These are phyloP conservation scores for Hanseniaspora osmophila DNA, from an alignment of 805 yeast species.

Conservation along the genomic window DNA sequence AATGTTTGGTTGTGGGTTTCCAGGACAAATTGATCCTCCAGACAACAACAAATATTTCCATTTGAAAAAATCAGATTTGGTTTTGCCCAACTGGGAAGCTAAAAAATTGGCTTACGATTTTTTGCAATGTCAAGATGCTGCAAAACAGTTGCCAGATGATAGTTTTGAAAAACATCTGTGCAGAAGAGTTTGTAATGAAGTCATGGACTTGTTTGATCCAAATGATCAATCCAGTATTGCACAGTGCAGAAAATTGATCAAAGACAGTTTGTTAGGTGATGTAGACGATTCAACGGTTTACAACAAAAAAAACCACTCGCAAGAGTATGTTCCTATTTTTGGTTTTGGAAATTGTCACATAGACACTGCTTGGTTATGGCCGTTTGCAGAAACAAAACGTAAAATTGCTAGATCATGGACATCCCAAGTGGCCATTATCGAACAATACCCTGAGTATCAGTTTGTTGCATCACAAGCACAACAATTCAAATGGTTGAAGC, in stretches of 20 bases:
- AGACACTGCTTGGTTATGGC: constrained; percentile 99
- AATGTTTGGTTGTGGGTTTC: constrained; percentile 70
- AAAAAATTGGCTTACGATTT: constrained; percentile 66
- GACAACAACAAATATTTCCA: constrained; percentile 60
- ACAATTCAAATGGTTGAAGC: constrained; percentile 82
- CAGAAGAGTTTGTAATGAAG: constrained; percentile 59
- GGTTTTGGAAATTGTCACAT: constrained; percentile 93
- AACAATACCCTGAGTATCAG: constrained; percentile 79
- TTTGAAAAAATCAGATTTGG: constrained; percentile 58
- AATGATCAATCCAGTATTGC: constrained; percentile 41
- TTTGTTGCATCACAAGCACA: constrained; percentile 95
- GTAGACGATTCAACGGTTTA: constrained; percentile 39
- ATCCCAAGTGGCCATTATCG: constrained; percentile 72
- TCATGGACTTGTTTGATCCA: constrained; percentile 75
- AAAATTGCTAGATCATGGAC: constrained; percentile 94
- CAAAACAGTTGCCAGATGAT: constrained; percentile 65
- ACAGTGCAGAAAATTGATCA: constrained; percentile 55
- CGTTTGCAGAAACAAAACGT: constrained; percentile 91
- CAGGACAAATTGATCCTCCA: constrained; percentile 50
- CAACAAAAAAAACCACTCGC: constrained; percentile 28
- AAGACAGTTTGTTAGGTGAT: constrained; percentile 43
- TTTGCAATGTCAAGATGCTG: constrained; percentile 82
- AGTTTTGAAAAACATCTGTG: constrained; percentile 79
- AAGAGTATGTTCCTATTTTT: constrained; percentile 42
- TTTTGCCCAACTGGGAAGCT: constrained; percentile 70